Percentiles rank a stretch among this genome's conserved stretches.
Evolutionary conservation across 177 flowering plant species (phyloP).

Genomic region (Tripterygium wilfordii): DNA sequence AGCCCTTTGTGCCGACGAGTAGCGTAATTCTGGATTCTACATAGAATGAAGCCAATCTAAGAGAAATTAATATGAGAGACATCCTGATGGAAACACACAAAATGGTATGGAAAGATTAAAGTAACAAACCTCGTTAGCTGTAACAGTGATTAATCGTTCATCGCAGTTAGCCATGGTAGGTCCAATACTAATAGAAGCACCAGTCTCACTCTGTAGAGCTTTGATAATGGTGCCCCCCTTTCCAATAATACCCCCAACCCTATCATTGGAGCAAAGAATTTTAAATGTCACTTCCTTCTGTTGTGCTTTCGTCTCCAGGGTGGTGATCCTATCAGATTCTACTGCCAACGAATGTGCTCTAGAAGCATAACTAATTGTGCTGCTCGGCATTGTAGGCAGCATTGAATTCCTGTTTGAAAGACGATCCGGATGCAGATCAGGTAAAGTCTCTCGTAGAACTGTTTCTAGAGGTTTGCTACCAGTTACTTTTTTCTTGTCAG

Average conservation of each 20-base stretch:
- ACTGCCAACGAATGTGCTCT: constrained; percentile 23
- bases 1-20: constrained; percentile 80
- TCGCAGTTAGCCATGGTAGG: constrained; percentile 46
- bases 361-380: constrained; percentile 31
- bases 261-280: constrained; percentile 61
- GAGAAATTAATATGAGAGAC: constrained; percentile 1
- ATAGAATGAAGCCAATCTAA: constrained; percentile 12
- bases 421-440: constrained; percentile 29
- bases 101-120: neutral
- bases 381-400: constrained; percentile 18
- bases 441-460: constrained; percentile 20
- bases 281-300: constrained; percentile 58
- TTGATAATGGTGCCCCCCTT: constrained; percentile 67
- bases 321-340: constrained; percentile 27
- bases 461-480: constrained; percentile 30
- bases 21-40: constrained; percentile 50
- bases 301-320: constrained; percentile 18
- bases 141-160: constrained; percentile 69
- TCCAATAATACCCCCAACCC: constrained; percentile 82
- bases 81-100: neutral
- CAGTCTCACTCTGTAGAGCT: constrained; percentile 67
- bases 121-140: constrained; percentile 63
- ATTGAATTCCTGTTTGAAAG: constrained; percentile 21
- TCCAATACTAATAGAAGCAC: constrained; percentile 63
- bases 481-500: constrained; percentile 26